Evolutionary conservation across 139 green algal species (phyloP).

Genomic region (Coelastrella sp.): DNA sequence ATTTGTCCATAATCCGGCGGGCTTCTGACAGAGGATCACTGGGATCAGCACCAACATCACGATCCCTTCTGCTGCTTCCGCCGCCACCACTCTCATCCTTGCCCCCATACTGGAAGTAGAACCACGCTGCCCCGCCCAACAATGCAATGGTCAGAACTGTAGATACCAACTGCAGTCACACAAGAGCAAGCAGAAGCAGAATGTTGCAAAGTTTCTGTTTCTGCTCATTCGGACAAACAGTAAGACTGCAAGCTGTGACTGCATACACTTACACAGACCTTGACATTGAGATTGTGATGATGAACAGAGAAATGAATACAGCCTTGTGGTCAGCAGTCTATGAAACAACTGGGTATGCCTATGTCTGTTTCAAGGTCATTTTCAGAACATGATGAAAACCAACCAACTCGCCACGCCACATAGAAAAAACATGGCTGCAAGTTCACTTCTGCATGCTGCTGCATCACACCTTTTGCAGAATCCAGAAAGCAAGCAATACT

Average conservation of each 20-base stretch:
- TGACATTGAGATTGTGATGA: not conserved
- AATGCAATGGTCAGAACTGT: slow-evolving; percentile 55
- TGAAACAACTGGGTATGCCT: too few relatives aligned
- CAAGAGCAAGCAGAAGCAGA: slow-evolving; percentile 1
- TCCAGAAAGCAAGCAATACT: slow-evolving; percentile 49
- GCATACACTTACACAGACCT: not conserved
- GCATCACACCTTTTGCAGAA: slow-evolving; percentile 54
- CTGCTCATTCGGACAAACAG: too few relatives aligned
- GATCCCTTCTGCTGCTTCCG: not conserved
- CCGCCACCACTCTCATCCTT: not conserved
- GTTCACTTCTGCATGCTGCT: too few relatives aligned
- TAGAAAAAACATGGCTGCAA: too few relatives aligned
- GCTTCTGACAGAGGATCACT: slow-evolving; percentile 58
- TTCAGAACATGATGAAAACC: too few relatives aligned
- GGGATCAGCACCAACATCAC: slow-evolving; percentile 20
- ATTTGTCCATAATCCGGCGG: slow-evolving; percentile 61
- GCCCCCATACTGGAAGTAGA: slow-evolving; percentile 50
- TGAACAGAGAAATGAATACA: too few relatives aligned
- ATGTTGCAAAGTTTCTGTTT: not conserved
- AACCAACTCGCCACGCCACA: too few relatives aligned
- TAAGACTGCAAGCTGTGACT: not conserved
- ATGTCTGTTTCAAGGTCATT: too few relatives aligned
- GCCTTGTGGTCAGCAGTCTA: too few relatives aligned
- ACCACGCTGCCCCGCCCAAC: slow-evolving; percentile 50
- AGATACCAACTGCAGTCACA: slow-evolving; percentile 50